Base-by-base conservation (phyloP, 495 filamentous ascomycete species). In the Neurospora hispaniola region DNA sequence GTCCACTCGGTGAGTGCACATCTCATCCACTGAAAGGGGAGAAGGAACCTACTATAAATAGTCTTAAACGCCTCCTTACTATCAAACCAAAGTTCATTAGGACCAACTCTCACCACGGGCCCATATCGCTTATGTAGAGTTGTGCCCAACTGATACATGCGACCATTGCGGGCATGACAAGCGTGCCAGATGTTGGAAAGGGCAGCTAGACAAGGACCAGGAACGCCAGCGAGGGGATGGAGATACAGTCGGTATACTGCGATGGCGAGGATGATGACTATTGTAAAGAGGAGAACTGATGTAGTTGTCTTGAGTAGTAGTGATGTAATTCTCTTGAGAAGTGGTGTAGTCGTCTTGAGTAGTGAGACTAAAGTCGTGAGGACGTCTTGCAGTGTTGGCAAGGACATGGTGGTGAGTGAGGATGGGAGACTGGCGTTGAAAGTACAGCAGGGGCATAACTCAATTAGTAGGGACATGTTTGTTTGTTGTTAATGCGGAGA, bases 31-130 rank as follows among this genome's bases (percentile, higher is more conserved):
- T 35, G 38, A 39, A 1, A 39, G 7, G 7, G 38, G 3, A 35
- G 5, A 35, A 4, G 9, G 0, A 20, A 10, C 44, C 9, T 20
- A 23, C 82, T 68, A 73, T 89, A 89, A 1, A 88, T 82, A 0
- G 46, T 71, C 14, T 73, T 74, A 66, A 87, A 84, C 0, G 77
- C 84, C 18, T 79, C 80, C 0, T 69, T 74, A 43, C 85, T 84
- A 42, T 83, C 77, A 10, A 90, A 82, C 70, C 85, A 89, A 11
- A 90, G 78, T 40, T 82, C 81, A 42, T 86, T 84, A 1, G 89
- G 88, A 0, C 88, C 89, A 12, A 90, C 78, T 2, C 88, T 84
- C 38, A 91, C 89, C 2, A 86, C 76, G 2, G 81, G 79, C 0
- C 89, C 89, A 76, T 89, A 88, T 31, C 78, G 78, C 20, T 76